These are phyloP conservation scores for Lachnellula subtilissima DNA, from an alignment of 2,329 filamentous ascomycete species.

Conservation along the genomic window DNA sequence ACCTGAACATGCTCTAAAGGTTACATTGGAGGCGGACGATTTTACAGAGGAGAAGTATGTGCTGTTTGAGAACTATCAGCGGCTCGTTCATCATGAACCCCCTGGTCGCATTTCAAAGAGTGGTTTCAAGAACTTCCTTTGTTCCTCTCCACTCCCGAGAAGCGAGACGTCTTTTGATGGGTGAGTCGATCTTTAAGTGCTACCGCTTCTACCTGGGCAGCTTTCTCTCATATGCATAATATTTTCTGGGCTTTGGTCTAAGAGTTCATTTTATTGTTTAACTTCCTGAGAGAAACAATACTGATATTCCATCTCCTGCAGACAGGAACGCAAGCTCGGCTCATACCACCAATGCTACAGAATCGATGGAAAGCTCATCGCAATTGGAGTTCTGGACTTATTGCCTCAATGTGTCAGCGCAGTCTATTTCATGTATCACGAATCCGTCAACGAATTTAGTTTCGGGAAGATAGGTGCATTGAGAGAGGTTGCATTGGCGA, in stretches of 20 bases:
- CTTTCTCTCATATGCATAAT: no score
- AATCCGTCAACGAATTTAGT: conserved; percentile 62
- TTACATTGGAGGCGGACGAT: conserved; percentile 64
- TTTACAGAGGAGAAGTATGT: conserved; percentile 73
- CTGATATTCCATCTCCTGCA: no score
- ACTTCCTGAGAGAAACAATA: no score
- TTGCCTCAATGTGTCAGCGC: conserved; percentile 73
- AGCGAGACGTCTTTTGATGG: conserved; percentile 46
- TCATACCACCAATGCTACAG: conserved; percentile 81
- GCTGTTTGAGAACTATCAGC: conserved; percentile 72
- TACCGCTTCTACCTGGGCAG: no score
- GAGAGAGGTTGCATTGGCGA: conserved; percentile 65
- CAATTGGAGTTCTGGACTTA: conserved; percentile 72
- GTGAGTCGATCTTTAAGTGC: conserved; percentile 18
- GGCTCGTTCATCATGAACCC: conserved; percentile 64
- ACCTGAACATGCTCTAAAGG: conserved; percentile 62
- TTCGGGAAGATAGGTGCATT: conserved; percentile 75
- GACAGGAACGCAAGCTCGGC: conserved; percentile 50
- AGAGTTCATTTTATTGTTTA: no score
- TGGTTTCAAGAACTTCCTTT: conserved; percentile 70
- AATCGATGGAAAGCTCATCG: conserved; percentile 69
- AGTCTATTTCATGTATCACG: conserved; percentile 79
- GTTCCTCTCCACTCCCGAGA: conserved; percentile 57
- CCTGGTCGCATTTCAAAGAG: conserved; percentile 51
- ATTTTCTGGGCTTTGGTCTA: no score